Percentiles rank a stretch among this genome's conserved stretches.
Evolutionary conservation across 1,284 basidiomycete species (phyloP).

Genomic region (Irpex rosettiformis): DNA sequence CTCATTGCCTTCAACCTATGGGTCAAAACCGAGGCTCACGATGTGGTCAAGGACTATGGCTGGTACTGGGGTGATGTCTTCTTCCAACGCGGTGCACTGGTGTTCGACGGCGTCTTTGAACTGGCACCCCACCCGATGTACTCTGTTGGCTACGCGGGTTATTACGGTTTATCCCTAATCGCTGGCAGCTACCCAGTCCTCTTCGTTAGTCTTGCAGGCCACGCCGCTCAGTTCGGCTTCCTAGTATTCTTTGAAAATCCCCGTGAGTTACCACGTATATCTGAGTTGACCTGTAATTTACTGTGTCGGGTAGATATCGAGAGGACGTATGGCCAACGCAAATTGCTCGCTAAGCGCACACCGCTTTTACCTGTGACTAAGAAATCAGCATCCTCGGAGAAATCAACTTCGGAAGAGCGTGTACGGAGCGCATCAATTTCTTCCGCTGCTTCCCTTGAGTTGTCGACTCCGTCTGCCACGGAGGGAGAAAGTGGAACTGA

Average conservation of each 20-base stretch:
- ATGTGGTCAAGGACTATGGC: slow-evolving; percentile 90
- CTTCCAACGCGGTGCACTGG: slow-evolving; percentile 86
- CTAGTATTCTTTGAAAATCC: slow-evolving; percentile 97
- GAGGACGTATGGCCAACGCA: slow-evolving; percentile 84
- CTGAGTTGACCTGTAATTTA: neutral
- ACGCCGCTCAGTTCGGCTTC: slow-evolving; percentile 95
- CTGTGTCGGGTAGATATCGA: slow-evolving; percentile 71
- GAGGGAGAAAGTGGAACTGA: slow-evolving; percentile 74
- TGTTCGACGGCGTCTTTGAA: slow-evolving; percentile 98
- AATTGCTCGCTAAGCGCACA: slow-evolving; percentile 81
- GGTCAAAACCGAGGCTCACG: slow-evolving; percentile 98
- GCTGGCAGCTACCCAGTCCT: slow-evolving; percentile 88
- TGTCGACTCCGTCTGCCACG: slow-evolving; percentile 62
- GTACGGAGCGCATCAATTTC: slow-evolving; percentile 20
- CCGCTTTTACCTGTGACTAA: slow-evolving; percentile 41
- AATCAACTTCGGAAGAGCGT: slow-evolving; percentile 13
- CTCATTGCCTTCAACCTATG: slow-evolving; percentile 96
- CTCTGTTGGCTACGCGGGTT: slow-evolving; percentile 93
- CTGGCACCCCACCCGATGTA: slow-evolving; percentile 92
- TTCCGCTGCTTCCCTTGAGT: slow-evolving; percentile 22
- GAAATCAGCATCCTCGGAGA: slow-evolving; percentile 11
- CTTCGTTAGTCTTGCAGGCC: slow-evolving; percentile 89
- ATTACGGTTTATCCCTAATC: slow-evolving; percentile 93
- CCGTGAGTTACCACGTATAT: slow-evolving; percentile 50
- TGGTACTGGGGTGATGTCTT: slow-evolving; percentile 99